These are phyloP conservation scores for Chaetomiaceae sp. DNA, from an alignment of 2,329 filamentous ascomycete genomes.

Conservation along the genomic window DNA sequence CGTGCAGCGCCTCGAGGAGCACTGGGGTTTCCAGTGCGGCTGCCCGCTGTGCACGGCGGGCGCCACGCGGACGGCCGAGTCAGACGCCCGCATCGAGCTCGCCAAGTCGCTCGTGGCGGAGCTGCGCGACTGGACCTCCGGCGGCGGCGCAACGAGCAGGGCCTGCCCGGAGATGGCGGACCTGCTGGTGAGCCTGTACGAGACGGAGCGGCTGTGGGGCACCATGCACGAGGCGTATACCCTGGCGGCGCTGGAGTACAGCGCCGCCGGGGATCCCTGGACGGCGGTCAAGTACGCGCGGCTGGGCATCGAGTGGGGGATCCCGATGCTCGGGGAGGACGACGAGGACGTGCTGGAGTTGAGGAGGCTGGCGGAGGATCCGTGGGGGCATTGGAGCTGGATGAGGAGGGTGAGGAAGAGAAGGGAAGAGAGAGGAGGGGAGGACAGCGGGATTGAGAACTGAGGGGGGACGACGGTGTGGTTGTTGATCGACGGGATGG, in stretches of 20 bases:
- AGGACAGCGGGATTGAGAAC: too few species aligned
- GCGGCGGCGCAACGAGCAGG: constrained; percentile 17
- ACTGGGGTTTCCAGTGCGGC: constrained; percentile 37
- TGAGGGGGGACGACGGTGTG: too few species aligned
- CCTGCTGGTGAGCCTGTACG: constrained; percentile 33
- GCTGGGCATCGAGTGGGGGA: constrained; percentile 33
- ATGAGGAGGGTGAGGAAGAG: constrained; percentile 28
- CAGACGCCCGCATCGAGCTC: constrained; percentile 34
- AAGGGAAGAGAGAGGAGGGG: not conserved
- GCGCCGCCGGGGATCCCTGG: constrained; percentile 35
- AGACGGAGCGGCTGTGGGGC: constrained; percentile 36
- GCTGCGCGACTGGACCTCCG: constrained; percentile 28
- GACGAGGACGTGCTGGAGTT: constrained; percentile 32
- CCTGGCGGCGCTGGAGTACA: constrained; percentile 35
- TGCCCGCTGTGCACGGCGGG: constrained; percentile 35
- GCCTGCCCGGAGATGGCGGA: constrained; percentile 35
- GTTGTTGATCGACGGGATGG: too few species aligned
- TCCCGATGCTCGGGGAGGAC: constrained; percentile 27
- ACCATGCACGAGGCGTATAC: constrained; percentile 32
- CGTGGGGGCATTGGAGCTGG: constrained; percentile 37
- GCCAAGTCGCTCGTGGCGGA: constrained; percentile 28
- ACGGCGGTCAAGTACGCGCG: constrained; percentile 33
- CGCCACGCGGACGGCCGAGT: constrained; percentile 25
- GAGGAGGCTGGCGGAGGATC: constrained; percentile 29
- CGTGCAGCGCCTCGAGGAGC: constrained; percentile 25